Conservation (phyloP, 805 yeast genomes). For the Saccharomycopsis javanensis region DNA sequence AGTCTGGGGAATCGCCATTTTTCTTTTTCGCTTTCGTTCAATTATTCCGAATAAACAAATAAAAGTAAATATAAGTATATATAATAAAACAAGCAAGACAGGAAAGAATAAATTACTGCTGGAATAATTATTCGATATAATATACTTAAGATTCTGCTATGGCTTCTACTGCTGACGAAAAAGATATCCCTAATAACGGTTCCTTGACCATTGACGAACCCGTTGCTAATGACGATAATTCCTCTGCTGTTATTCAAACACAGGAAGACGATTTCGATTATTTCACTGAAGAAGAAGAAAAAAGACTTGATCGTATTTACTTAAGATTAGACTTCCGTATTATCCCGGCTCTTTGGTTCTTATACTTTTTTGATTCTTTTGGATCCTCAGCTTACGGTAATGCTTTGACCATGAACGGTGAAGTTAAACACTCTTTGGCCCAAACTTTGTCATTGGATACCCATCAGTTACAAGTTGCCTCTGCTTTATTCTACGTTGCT, state of each 20-base stretch:
- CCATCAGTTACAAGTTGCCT: constrained; percentile 60
- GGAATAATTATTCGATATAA: no score
- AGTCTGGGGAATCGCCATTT: no score
- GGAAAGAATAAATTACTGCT: no score
- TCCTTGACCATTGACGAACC: neutral
- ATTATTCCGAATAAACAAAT: no score
- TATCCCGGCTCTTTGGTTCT: constrained; percentile 73
- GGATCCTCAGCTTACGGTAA: constrained; percentile 72
- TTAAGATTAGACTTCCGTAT: constrained; percentile 58
- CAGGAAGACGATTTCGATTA: neutral
- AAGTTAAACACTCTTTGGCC: constrained; percentile 48
- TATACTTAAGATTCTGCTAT: neutral
- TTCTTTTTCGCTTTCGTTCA: no score
- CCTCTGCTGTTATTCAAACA: neutral
- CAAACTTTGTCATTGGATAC: constrained; percentile 42
- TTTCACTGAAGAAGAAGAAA: constrained; percentile 24
- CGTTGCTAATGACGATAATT: neutral
- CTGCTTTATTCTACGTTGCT: constrained; percentile 76
- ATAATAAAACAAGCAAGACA: no score
- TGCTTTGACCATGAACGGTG: constrained; percentile 68
- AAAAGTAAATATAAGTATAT: no score
- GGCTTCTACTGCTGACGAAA: neutral
- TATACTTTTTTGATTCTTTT: constrained; percentile 71
- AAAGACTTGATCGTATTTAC: constrained; percentile 44
- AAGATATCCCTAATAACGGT: neutral